Conservation (phyloP, 2,329 filamentous ascomycete genomes). For the Botrytis squamosa region DNA sequence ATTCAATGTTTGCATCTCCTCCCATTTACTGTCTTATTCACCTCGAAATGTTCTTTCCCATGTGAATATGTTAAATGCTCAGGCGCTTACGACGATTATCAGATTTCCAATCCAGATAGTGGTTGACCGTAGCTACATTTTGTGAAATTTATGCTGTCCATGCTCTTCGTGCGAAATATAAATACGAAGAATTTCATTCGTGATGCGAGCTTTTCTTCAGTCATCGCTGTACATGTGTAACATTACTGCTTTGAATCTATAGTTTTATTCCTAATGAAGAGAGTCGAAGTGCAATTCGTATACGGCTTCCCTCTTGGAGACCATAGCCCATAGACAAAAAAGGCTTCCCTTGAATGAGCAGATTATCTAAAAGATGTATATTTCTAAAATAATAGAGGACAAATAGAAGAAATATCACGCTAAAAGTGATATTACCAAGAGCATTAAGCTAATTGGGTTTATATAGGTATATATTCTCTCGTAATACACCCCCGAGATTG, state of each 20-base stretch:
- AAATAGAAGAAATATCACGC: accelerated
- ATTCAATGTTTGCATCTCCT: neutral
- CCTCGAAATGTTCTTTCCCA: neutral
- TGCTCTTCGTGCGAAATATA: neutral
- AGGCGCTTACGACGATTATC: accelerated
- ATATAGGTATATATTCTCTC: too few species aligned
- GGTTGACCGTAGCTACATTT: neutral
- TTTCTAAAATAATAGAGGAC: neutral
- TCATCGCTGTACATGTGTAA: neutral
- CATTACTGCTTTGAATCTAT: neutral
- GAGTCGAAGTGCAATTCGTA: neutral
- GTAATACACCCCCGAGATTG: too few species aligned
- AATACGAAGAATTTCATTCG: neutral
- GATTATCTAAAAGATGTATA: neutral
- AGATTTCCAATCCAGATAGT: neutral
- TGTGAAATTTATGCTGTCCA: neutral
- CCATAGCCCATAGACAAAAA: neutral
- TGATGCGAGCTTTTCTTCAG: neutral
- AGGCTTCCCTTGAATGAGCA: too few species aligned
- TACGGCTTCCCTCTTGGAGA: neutral
- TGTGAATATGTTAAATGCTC: neutral
- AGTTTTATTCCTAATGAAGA: neutral
- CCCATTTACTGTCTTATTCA: neutral
- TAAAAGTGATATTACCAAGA: too few species aligned
- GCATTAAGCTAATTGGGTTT: too few species aligned